Percentiles rank a stretch among this genome's conserved stretches.
Evolutionary conservation across 2,329 filamentous ascomycete genomes (phyloP).

Genomic region (Podosphaera fusca): DNA sequence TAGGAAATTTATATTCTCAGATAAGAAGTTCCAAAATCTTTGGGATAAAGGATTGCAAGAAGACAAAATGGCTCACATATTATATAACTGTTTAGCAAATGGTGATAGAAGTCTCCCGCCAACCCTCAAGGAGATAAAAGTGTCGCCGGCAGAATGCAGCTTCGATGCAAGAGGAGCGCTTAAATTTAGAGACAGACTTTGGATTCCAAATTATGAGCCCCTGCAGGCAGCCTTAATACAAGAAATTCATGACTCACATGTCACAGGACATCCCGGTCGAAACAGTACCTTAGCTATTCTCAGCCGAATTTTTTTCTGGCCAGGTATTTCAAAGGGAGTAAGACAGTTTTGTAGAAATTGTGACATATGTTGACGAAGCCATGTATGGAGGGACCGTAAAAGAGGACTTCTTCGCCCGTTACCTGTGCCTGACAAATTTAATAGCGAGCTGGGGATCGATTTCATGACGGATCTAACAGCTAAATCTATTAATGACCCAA

Average conservation of each 20-base stretch:
- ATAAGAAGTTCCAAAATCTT: not conserved
- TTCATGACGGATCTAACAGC: no score
- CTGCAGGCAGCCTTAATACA: no score
- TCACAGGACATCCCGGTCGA: not conserved
- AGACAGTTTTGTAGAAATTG: not conserved
- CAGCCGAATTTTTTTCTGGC: not conserved
- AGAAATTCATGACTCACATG: no score
- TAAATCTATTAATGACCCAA: no score
- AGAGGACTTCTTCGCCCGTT: not conserved
- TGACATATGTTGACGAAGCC: not conserved
- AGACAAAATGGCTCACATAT: not conserved
- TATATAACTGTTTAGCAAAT: not conserved
- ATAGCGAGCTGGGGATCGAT: no score
- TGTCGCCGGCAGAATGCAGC: not conserved
- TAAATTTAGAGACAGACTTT: no score
- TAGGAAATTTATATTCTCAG: not conserved
- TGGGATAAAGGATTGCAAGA: not conserved
- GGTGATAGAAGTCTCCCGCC: not conserved
- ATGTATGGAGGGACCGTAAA: not conserved
- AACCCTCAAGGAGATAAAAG: not conserved
- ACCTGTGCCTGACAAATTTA: not conserved
- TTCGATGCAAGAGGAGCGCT: no score
- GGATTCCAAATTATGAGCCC: no score
- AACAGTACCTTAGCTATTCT: not conserved
- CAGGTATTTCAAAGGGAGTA: not conserved